Percentiles rank a stretch among this genome's conserved stretches.
These are phyloP conservation scores for Penicillium hesseltinei DNA, from an alignment of 2,329 filamentous ascomycete species.

Conservation along the genomic window DNA sequence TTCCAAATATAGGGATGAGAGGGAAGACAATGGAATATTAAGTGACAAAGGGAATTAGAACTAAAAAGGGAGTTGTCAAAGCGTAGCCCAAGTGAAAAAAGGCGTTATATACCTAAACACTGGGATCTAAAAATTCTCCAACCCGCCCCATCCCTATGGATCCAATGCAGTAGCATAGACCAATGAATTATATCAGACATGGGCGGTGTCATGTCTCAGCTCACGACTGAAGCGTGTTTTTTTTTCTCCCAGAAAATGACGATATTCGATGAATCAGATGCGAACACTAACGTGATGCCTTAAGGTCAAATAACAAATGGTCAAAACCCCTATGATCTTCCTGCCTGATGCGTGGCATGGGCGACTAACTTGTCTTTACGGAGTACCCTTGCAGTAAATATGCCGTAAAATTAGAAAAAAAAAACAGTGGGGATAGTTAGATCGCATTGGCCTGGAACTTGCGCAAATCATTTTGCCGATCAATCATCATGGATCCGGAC, in stretches of 20 bases:
- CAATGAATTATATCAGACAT: constrained; percentile 13
- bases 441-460: neutral
- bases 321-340: neutral
- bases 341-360: constrained; percentile 1
- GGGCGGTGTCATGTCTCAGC: constrained; percentile 22
- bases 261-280: constrained; percentile 23
- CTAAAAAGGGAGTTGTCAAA: neutral
- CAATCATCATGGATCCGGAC: neutral
- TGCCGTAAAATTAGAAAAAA: neutral
- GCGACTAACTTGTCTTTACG: neutral
- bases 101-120: constrained; percentile 9
- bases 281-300: constrained; percentile 13
- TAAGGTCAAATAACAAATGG: constrained; percentile 9
- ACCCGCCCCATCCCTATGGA: constrained; percentile 4
- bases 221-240: constrained; percentile 13
- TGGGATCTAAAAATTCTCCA: constrained; percentile 10
- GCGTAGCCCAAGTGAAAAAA: constrained; percentile 8
- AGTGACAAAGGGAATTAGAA: constrained; percentile 2
- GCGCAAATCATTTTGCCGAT: neutral
- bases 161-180: neutral
- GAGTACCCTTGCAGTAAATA: neutral
- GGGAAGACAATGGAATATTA: constrained; percentile 4
- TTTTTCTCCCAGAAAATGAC: constrained; percentile 8
- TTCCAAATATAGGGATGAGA: constrained; percentile 1
- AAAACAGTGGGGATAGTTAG: neutral